Evolutionary conservation across 257 asterid genomes (phyloP).

Genomic region (Mitragyna speciosa): DNA sequence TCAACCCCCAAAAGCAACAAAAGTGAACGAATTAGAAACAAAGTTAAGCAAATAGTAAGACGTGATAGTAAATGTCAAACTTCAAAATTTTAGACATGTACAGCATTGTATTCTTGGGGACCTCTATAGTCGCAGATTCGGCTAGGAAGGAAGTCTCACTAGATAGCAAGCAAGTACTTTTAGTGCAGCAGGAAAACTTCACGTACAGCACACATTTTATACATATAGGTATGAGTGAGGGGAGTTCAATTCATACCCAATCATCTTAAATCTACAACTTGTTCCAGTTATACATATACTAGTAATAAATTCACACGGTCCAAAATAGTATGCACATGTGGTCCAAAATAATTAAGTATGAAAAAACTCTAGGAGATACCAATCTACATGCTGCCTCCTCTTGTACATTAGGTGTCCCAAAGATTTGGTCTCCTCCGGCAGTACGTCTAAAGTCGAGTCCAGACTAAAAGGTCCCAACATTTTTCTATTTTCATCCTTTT

Average conservation of each 20-base stretch:
- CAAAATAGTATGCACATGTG: neutral
- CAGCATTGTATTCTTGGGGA: neutral
- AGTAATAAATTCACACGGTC: neutral
- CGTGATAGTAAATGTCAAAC: neutral
- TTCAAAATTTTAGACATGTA: too few relatives aligned
- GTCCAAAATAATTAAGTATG: neutral
- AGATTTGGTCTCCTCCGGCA: constrained; percentile 19
- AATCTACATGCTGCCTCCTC: constrained; percentile 5
- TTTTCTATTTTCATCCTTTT: neutral
- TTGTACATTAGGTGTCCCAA: neutral
- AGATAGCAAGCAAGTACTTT: neutral
- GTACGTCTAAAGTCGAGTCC: constrained; percentile 8
- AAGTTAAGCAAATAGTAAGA: neutral
- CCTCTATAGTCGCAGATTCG: neutral
- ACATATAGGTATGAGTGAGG: neutral
- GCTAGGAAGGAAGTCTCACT: neutral
- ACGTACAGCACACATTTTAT: neutral
- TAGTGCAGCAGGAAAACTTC: neutral
- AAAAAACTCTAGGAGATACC: neutral
- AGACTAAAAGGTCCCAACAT: neutral
- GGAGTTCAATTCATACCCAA: neutral
- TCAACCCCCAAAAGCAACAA: neutral
- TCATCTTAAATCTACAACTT: too few relatives aligned
- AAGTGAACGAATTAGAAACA: neutral
- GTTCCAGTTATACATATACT: too few relatives aligned